phyloP scores from a whole-genome alignment of 164 flowering plant species.

The Sedum album region DNA sequence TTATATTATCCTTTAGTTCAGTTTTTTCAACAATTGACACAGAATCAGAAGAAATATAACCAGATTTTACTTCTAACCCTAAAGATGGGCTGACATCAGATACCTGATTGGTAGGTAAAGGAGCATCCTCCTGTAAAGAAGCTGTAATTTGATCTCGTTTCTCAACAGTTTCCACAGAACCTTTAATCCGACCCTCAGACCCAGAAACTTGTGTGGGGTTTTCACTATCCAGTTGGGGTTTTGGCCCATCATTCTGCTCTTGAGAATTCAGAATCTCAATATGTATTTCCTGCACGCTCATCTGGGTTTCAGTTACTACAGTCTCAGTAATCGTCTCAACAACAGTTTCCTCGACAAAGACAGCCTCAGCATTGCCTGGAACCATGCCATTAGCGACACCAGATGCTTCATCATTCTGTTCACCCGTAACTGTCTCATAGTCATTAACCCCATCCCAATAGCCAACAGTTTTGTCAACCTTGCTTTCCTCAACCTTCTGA shows the following conservation, averaged over 20 bases:
- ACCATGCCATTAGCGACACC: not conserved
- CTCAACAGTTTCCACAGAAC: not conserved
- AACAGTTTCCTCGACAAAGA: conserved; percentile 17
- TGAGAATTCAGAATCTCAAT: not conserved
- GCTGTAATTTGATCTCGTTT: not conserved
- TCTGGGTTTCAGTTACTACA: conserved; percentile 19
- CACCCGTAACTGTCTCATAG: conserved; percentile 19
- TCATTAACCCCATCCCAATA: conserved; percentile 15
- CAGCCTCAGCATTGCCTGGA: conserved; percentile 15
- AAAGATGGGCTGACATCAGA: conserved; percentile 73
- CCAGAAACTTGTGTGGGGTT: not conserved
- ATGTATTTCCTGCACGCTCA: conserved; percentile 16
- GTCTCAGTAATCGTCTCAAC: conserved; percentile 18
- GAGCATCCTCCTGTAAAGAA: conserved; percentile 15
- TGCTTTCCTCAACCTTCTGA: conserved; percentile 7
- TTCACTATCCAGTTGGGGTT: conserved; percentile 8
- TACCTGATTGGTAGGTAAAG: conserved; percentile 20
- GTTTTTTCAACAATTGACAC: conserved; percentile 79
- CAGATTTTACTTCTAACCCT: conserved; percentile 82
- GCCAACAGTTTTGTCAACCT: conserved; percentile 17
- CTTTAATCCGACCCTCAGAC: not conserved
- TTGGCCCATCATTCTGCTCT: conserved; percentile 17
- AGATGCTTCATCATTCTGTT: conserved; percentile 18
- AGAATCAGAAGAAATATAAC: conserved; percentile 88
- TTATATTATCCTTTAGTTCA: conserved; percentile 86